phyloP scores from a whole-genome alignment of 164 flowering plant species.

The Kalanchoe fedtschenkoi region DNA sequence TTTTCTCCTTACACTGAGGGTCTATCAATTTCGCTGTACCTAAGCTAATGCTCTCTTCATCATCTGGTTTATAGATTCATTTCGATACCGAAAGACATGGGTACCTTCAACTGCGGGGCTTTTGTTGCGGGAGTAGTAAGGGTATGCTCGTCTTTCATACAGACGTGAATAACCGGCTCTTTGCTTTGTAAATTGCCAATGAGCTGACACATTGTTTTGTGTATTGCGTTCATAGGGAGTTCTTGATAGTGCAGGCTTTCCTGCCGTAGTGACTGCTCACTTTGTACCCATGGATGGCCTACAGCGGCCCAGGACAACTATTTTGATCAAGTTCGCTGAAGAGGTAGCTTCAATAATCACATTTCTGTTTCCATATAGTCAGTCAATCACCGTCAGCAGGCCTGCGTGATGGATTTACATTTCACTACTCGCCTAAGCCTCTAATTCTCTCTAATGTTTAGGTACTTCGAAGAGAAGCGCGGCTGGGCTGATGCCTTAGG shows the following conservation, averaged over 20 bases:
- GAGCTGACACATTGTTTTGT: background rate
- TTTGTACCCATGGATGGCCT: slow-evolving; percentile 99
- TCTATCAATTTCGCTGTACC: background rate
- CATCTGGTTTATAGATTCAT: slow-evolving; percentile 51
- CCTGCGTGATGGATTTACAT: background rate
- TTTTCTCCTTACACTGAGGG: background rate
- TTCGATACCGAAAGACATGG: slow-evolving; percentile 98
- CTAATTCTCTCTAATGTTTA: slow-evolving; percentile 11
- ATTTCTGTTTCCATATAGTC: background rate
- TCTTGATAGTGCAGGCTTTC: slow-evolving; percentile 88
- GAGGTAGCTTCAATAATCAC: slow-evolving; percentile 46
- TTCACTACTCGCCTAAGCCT: background rate
- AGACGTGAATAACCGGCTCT: background rate
- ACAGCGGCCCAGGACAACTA: slow-evolving; percentile 91
- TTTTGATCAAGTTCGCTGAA: slow-evolving; percentile 94
- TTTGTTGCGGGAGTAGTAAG: slow-evolving; percentile 99
- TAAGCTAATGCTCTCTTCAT: background rate
- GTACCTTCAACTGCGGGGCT: slow-evolving; percentile 99
- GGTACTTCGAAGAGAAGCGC: slow-evolving; percentile 76
- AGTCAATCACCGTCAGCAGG: background rate
- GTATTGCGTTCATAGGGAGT: slow-evolving; percentile 56
- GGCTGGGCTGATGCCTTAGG: slow-evolving; percentile 30
- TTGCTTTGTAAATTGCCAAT: background rate
- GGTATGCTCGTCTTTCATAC: slow-evolving; percentile 29
- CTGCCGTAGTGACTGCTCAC: slow-evolving; percentile 96